Percentiles rank a stretch among this genome's conserved stretches.
Conservation (phyloP, 352 stramenopile genomes). For the Phytophthora palmivora region DNA sequence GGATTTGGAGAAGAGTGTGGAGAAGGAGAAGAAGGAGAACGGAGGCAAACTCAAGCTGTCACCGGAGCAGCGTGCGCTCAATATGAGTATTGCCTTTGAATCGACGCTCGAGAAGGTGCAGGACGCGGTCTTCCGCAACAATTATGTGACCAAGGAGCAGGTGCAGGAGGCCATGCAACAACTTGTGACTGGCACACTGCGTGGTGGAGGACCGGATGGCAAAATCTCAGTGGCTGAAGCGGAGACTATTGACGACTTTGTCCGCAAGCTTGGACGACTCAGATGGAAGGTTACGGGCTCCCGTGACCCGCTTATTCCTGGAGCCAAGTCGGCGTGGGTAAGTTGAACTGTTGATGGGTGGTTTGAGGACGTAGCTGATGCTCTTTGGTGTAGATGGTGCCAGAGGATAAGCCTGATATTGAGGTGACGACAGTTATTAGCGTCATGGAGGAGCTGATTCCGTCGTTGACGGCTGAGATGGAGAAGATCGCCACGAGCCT, state of each 20-base stretch:
- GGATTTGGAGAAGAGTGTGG: slow-evolving; percentile 61
- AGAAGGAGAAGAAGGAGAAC: slow-evolving; percentile 56
- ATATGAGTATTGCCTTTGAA: slow-evolving; percentile 88
- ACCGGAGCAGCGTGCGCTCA: slow-evolving; percentile 73
- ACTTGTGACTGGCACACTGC: slow-evolving; percentile 62
- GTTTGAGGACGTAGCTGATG: slow-evolving; percentile 5
- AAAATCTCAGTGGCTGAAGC: slow-evolving; percentile 71
- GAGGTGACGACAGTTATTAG: slow-evolving; percentile 57
- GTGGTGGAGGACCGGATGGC: slow-evolving; percentile 51
- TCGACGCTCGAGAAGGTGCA: slow-evolving; percentile 82
- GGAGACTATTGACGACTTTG: slow-evolving; percentile 75
- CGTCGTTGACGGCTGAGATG: slow-evolving; percentile 76
- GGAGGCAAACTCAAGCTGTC: slow-evolving; percentile 55
- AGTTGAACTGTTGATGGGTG: slow-evolving; percentile 12
- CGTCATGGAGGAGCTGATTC: slow-evolving; percentile 81
- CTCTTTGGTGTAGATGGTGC: slow-evolving; percentile 44
- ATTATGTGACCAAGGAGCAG: slow-evolving; percentile 83
- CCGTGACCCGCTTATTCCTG: slow-evolving; percentile 69
- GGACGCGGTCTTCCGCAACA: slow-evolving; percentile 85
- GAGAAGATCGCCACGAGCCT: slow-evolving; percentile 58
- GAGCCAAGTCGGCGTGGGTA: slow-evolving; percentile 49
- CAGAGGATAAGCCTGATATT: slow-evolving; percentile 72
- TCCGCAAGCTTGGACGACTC: slow-evolving; percentile 72
- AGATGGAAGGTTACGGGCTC: slow-evolving; percentile 85
- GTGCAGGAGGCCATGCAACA: slow-evolving; percentile 76